Evolutionary conservation across 2,329 filamentous ascomycete genomes (phyloP).

Genomic region (Diaporthe caulivora): DNA sequence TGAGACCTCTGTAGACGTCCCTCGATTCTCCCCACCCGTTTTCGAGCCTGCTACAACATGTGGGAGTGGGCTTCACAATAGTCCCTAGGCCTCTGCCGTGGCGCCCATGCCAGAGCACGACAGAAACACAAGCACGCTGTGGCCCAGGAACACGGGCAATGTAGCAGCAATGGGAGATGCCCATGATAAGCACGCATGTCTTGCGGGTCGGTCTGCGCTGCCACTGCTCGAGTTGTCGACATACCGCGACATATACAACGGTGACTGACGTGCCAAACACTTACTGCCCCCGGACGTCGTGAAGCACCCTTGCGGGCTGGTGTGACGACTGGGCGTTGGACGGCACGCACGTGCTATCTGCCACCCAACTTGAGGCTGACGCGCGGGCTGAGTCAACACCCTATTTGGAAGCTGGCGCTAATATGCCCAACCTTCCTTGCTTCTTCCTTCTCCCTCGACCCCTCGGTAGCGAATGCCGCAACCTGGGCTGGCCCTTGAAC

Average conservation of each 20-base stretch:
- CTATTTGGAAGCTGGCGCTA: neutral
- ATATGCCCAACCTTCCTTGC: neutral
- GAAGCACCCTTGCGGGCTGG: neutral
- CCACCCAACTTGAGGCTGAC: neutral
- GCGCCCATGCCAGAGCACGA: neutral
- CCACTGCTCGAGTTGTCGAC: neutral
- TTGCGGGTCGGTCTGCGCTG: neutral
- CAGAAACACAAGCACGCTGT: neutral
- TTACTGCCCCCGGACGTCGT: neutral
- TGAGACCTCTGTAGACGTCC: neutral
- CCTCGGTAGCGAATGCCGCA: neutral
- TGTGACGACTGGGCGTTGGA: neutral
- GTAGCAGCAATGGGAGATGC: neutral
- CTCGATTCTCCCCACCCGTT: neutral
- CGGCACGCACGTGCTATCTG: neutral
- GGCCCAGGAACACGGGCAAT: neutral
- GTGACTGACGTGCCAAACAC: too few species aligned
- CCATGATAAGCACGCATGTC: neutral
- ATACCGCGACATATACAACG: too few species aligned
- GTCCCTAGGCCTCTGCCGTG: neutral
- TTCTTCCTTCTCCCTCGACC: neutral
- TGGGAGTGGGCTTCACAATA: neutral
- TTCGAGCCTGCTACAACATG: neutral
- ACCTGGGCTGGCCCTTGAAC: neutral
- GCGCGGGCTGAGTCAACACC: conserved; percentile 17